A percentile compares a stretch with the other conserved stretches of the same genome.
Evolutionary conservation across 495 filamentous ascomycete genomes (phyloP).

Genomic region (Xeromyces bisporus): DNA sequence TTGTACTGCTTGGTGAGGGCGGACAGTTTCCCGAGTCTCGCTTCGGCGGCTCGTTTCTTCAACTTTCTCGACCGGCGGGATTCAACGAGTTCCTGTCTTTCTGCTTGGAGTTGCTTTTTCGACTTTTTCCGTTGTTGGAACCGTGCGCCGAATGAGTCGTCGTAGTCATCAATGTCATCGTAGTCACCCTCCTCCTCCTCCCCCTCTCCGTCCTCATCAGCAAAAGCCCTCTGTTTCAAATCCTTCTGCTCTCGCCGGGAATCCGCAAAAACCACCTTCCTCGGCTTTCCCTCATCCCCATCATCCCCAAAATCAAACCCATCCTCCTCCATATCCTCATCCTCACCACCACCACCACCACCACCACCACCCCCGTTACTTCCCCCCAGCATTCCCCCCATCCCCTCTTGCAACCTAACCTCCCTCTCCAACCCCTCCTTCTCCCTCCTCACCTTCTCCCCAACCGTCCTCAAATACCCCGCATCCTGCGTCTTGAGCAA

Average conservation of each 20-base stretch:
- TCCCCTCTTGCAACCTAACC: conserved; percentile 24
- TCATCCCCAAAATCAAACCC: conserved; percentile 12
- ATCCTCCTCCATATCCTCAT: conserved; percentile 15
- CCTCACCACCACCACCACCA: conserved; percentile 12
- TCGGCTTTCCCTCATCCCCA: conserved; percentile 10
- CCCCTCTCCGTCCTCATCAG: conserved; percentile 6
- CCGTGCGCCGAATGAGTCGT: conserved; percentile 13
- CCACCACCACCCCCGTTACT: conserved; percentile 12
- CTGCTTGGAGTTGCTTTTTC: conserved; percentile 23
- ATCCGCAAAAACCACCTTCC: conserved; percentile 42
- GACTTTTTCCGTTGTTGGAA: conserved; percentile 18
- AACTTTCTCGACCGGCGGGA: conserved; percentile 28
- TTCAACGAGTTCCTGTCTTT: conserved; percentile 24
- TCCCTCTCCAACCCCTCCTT: conserved; percentile 42
- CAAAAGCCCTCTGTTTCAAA: conserved; percentile 10
- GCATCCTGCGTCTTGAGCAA: conserved; percentile 93
- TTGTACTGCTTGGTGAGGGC: conserved; percentile 50
- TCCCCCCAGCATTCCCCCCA: conserved; percentile 14
- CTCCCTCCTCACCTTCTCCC: conserved; percentile 40
- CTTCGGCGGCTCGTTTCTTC: conserved; percentile 32
- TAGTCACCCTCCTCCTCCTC: conserved; percentile 15
- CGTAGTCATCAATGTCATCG: conserved; percentile 14
- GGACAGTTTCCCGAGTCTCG: conserved; percentile 37
- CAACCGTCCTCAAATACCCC: conserved; percentile 62
- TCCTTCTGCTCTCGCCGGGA: conserved; percentile 31